Evolutionary conservation across 2,329 filamentous ascomycete species (phyloP).

Genomic region (Verticillium klebahnii): DNA sequence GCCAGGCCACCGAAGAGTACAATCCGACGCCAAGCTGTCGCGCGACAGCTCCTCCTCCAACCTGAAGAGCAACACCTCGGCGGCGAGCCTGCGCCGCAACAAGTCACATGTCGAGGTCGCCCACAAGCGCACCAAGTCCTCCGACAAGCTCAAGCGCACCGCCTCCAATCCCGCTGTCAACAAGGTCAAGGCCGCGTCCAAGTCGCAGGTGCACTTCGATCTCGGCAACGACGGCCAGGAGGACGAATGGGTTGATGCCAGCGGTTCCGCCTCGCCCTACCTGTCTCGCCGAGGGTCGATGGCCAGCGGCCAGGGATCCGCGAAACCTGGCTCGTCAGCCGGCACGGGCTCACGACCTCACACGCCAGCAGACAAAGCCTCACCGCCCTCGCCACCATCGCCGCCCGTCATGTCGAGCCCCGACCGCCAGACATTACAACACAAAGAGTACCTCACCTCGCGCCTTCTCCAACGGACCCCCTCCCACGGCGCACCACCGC

Average conservation of each 20-base stretch:
- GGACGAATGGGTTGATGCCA: slow-evolving; percentile 66
- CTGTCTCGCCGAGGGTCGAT: slow-evolving; percentile 36
- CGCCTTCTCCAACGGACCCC: slow-evolving; percentile 61
- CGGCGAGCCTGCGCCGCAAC: slow-evolving; percentile 55
- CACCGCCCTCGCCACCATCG: slow-evolving; percentile 7
- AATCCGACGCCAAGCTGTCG: slow-evolving; percentile 39
- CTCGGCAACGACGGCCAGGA: slow-evolving; percentile 49
- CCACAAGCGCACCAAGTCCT: slow-evolving; percentile 44
- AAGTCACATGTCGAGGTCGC: slow-evolving; percentile 52
- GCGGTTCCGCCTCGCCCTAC: slow-evolving; percentile 57
- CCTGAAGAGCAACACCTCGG: slow-evolving; percentile 50
- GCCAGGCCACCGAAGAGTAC: slow-evolving; percentile 19
- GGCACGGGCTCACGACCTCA: slow-evolving; percentile 26
- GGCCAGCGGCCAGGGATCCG: slow-evolving; percentile 40
- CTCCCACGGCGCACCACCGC: slow-evolving; percentile 56
- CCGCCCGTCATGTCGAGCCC: slow-evolving; percentile 20
- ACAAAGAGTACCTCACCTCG: slow-evolving; percentile 64
- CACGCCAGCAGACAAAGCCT: slow-evolving; percentile 23
- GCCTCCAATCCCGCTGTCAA: slow-evolving; percentile 44
- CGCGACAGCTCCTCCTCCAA: slow-evolving; percentile 37
- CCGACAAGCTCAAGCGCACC: slow-evolving; percentile 48
- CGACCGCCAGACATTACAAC: slow-evolving; percentile 39
- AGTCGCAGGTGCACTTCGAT: slow-evolving; percentile 58
- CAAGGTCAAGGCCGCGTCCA: slow-evolving; percentile 35
- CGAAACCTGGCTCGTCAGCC: slow-evolving; percentile 29